Base-by-base conservation (phyloP, 1,284 basidiomycete species). In the Garcileccinum viscosum region DNA sequence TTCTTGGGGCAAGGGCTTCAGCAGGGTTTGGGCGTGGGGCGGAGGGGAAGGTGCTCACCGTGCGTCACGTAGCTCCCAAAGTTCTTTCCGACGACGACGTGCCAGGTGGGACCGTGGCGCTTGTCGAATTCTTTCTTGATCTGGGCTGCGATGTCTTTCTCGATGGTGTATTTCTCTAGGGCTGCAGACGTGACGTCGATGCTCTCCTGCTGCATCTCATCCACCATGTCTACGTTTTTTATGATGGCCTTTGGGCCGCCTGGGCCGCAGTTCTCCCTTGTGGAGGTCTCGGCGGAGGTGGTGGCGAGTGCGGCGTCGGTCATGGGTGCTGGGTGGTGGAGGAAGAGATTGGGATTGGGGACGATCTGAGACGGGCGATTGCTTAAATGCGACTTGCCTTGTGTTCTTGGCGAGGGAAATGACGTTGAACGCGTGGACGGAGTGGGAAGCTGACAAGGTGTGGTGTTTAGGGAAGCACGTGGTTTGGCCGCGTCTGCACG, bases 41-140 rank as follows among this genome's bases (percentile, higher is more conserved):
- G 5, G 42, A n/a, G 61, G 42, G 67, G 27, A 44, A 63, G 64
- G 37, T 53, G 32, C 15, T 30, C 15, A 98, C 96, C 96, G 78
- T 98, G 97, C 38, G 96, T 98, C 62, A 98, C 97, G 80, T 97
- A 98, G 83, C 94, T 96, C 62, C 96, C 96, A 89, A 96, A 97
- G 85, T 97, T 96, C 87, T 97, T 98, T 69, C 97, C 97, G 40
- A 98, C 97, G 72, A 99, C 95, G 79, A 95, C 95, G 81, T 99
- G 97, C 97, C 97, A 99, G 73, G 97, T 98, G 64, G 96, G 89
- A 33, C 94, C 95, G 76, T 95, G 93, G 81, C 92, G 87, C 82
- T 90, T 87, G 87, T 99, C 97, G 81, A 98, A 96, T 84, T 97
- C 95, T 82, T 97, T 95, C 89, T 99, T 99, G 88, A 98, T 94